A percentile compares a stretch with the other conserved stretches of the same genome.
Evolutionary conservation across 306 rosid genomes (phyloP).

Genomic region (Astragalus glycyphyllos): DNA sequence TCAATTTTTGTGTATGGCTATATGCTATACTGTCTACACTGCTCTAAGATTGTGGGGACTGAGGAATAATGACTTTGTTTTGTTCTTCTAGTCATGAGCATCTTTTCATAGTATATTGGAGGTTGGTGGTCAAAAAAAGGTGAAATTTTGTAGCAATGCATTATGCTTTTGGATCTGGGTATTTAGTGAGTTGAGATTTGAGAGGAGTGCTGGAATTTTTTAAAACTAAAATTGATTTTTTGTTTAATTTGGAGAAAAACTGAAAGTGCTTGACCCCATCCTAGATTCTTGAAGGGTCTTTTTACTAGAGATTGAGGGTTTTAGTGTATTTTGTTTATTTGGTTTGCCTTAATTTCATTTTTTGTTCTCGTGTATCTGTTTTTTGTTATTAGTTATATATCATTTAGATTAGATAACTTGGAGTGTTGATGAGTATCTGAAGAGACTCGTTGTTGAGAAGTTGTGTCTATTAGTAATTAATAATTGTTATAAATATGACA

Average conservation of each 20-base stretch:
- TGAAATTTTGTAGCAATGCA: neutral
- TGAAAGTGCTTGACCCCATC: constrained; percentile 12
- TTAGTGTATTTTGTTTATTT: neutral
- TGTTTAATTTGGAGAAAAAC: neutral
- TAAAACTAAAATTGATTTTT: neutral
- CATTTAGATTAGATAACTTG: too few species aligned
- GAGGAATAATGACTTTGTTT: constrained; percentile 30
- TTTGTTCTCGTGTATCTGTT: constrained; percentile 17
- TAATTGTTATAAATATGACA: neutral
- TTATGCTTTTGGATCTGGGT: neutral
- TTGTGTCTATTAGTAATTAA: neutral
- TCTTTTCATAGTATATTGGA: neutral
- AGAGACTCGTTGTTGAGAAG: too few species aligned
- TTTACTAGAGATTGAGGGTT: neutral
- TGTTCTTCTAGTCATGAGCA: constrained; percentile 15
- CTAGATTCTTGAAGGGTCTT: constrained; percentile 21
- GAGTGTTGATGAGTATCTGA: too few species aligned
- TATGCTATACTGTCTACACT: neutral
- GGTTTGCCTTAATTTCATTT: neutral
- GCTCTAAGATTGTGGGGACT: constrained; percentile 2
- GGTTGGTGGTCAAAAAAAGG: neutral
- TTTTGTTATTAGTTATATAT: neutral
- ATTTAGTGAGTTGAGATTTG: neutral
- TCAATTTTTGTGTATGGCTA: neutral
- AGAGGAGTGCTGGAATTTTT: constrained; percentile 9